Evolutionary conservation across 305 asterid genomes (phyloP), one percentile per base, ranked within the genome.

Genomic region (Caryopteris hybrid): DNA sequence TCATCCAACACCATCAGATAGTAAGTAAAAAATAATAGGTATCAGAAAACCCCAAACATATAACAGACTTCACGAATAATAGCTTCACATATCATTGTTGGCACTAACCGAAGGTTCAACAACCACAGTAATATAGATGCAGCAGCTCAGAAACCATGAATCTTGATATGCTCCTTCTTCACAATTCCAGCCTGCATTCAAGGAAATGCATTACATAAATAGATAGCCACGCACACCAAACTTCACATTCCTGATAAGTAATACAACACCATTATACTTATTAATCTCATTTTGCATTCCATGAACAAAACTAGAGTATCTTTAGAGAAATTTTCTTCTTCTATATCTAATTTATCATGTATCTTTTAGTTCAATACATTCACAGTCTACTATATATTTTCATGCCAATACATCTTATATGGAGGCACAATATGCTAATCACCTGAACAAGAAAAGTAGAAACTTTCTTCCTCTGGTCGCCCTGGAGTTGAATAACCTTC

Each of bases 91-190:
- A 70, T 64, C 72, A 31, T 48, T 57, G 34, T 34, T 54, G 47
- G 55, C 84, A 80, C 76, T 1, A 23, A 68, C 53, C 39, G 1
- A 59, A 56, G 8, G 67, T 21, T 48, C 27, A 29, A 27, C 9
- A 38, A n/a, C 31, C 33, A 60, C 53, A 33, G 0, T n/a, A 41
- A 58, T 5, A 42, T 17, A 12, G 57, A 47, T 34, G 69, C 67
- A 57, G 76, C 64, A 63, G 70, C 76, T 88, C 81, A 90, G 80
- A 88, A 90, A 86, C 97, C 96, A 81, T 90, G 97, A 76, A 90
- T 86, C 82, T 90, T 90, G 85, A 90, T 87, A 64, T 84, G 78
- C 48, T 90, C 95, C 83, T 87, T 90, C 79, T 87, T 90, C 84
- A 83, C 91, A 2, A 90, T 80, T 50, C 88, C 92, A 64, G 89